Evolutionary conservation across 192 early-diverging fungal genomes (phyloP), one percentile per base, ranked within the genome.

Genomic region (Haplosporangium gracile): DNA sequence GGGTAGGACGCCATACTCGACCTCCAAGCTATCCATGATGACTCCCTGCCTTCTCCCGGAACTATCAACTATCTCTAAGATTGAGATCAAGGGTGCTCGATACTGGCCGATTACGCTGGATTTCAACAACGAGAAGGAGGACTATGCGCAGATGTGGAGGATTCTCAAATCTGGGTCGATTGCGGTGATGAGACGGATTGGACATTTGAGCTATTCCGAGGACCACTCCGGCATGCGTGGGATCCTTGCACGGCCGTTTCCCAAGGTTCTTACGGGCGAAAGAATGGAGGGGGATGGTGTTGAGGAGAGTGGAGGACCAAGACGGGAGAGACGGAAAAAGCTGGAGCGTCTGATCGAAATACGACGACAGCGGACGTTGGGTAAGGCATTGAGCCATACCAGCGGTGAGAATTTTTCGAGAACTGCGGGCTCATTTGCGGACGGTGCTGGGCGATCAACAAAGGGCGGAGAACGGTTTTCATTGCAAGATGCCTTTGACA

Each of bases 1-100:
- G 45, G 51, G 57, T n/a, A 75, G 26, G 38, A 60, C 74, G 15
- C 11, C 74, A 2, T 69, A 68, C 32, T 79, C 74, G 5, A 34
- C 69, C 34, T 39, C 69, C 16, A 70, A 18, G 18, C 38, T 92
- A 18, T 82, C 79, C 9, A 80, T 91, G 75, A 82, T 90, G 26
- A 93, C 95, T 0, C 95, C 95, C 1, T 90, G 87, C 74, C 80
- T 95, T 13, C 81, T 95, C 7, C 95, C 95, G 13, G 88, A 89
- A 60, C 87, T 90, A 10, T 73, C 83, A 8, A 72, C 81, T 26
- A 91, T 96, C 47, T 73, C 89, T 24, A 88, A 75, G 26, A 91
- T 96, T 60, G 82, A 88, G 74, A 89, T 93, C 32, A 73, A 89
- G 38, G 89, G 90, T 40, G 90, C 93, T 9, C 82, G 94, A 13